Evolutionary conservation across 2,329 filamentous ascomycete species (phyloP), one percentile per base, ranked within the genome.

Genomic region (Alternaria angustiovoidea): DNA sequence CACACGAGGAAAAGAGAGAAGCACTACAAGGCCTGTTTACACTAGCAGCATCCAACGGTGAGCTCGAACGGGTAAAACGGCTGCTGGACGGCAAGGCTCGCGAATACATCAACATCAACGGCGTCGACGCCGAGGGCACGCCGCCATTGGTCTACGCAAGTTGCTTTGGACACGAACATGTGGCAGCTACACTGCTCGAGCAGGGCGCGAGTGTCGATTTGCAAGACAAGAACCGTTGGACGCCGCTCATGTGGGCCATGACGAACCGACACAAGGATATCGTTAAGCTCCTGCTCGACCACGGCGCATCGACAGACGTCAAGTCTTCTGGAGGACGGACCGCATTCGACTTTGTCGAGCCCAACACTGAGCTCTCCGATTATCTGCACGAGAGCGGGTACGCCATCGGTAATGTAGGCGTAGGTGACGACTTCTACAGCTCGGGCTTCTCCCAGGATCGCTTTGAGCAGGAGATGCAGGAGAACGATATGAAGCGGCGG

Each of bases 191-290:
- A 38, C 86, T 99, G 52, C 87, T 99, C 53, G 87, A 93, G 60
- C 92, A 93, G 9, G 94, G 94, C 24, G 94, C 91, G 39, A 87
- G 93, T 71, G 93, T 98, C 53, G 93, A 99, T 80, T 90, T 90
- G 71, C 94, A 98, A 79, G 95, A 99, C 76, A 91, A 90, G 64
- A 98, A 98, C 75, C 91, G 96, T 75, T 99, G 95, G 95, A 98
- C 92, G 72, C 92, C 95, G 14, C 84, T 99, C 62, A 99, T 99
- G 94, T 99, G 95, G 95, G 94, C 95, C 51, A 98, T 98, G 92
- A 99, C 95, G 57, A 99, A 99, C 79, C 85, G 94, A 58, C 95
- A 99, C 80, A 98, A 98, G 80, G 89, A 89, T 48, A 99, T 99
- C 68, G 94, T 94, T 36, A 98, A 98, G 79, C 85, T 93, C 11